These are phyloP conservation scores for Neoboletus subvelutipes DNA, from an alignment of 768 basidiomycete species.

Conservation along the genomic window DNA sequence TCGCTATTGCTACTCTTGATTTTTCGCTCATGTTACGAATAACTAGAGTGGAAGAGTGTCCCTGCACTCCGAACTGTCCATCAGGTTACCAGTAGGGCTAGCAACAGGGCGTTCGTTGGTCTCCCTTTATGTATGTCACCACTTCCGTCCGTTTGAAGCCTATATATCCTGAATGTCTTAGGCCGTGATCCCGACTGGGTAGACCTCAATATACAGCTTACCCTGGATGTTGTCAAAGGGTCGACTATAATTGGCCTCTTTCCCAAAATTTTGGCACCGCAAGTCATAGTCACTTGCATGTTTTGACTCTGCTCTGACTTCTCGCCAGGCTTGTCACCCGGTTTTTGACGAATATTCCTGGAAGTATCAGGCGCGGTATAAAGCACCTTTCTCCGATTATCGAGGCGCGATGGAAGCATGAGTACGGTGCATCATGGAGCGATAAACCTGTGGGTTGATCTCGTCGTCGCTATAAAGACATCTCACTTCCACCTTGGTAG, in stretches of 20 bases:
- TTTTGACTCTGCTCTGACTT: neutral
- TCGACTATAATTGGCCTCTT: conserved; percentile 25
- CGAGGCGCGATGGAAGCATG: conserved; percentile 1
- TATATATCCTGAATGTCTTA: neutral
- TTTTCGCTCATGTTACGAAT: neutral
- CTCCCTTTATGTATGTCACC: conserved; percentile 16
- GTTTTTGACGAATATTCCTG: conserved; percentile 1
- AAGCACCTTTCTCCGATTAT: conserved; percentile 30
- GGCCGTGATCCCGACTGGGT: conserved; percentile 31
- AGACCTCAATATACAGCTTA: conserved; percentile 29
- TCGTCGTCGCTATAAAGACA: neutral
- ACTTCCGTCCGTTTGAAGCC: neutral
- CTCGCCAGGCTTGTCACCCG: conserved; percentile 1
- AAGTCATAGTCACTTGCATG: neutral
- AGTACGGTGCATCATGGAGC: neutral
- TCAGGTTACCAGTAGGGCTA: conserved; percentile 7
- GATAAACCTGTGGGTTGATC: conserved; percentile 5
- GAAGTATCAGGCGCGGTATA: conserved; percentile 6
- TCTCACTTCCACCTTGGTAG: conserved; percentile 13
- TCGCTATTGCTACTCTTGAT: neutral
- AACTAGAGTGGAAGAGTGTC: conserved; percentile 16
- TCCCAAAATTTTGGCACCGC: conserved; percentile 36
- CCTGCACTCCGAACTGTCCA: neutral
- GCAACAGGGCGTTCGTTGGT: conserved; percentile 13
- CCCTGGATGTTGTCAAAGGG: conserved; percentile 9